phyloP scores from a whole-genome alignment of 257 asterid genomes.

The Mitragyna speciosa region DNA sequence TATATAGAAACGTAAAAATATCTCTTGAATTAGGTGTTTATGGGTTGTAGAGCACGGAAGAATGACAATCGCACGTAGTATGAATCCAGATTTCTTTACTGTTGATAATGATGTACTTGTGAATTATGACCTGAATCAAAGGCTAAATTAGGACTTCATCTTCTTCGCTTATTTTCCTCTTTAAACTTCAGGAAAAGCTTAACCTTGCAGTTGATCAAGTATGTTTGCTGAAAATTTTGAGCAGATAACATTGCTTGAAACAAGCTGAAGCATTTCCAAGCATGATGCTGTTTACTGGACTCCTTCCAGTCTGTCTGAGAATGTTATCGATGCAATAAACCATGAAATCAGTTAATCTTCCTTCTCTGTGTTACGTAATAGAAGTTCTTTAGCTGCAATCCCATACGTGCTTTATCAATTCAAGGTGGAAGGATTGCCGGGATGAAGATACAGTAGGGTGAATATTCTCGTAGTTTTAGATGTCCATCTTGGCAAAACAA shows the following conservation, averaged over 20 bases:
- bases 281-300: background rate
- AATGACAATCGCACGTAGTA: background rate
- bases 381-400: background rate
- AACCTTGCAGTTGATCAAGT: background rate
- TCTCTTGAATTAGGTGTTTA: background rate
- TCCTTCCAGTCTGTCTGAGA: background rate
- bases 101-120: background rate
- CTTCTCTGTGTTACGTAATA: background rate
- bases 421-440: background rate
- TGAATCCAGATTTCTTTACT: background rate
- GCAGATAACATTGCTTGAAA: background rate
- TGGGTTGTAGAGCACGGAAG: background rate
- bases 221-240: background rate
- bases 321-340: background rate
- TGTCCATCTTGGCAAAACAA: background rate
- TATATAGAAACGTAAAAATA: background rate
- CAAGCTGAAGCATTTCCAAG: background rate
- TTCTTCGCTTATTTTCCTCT: background rate
- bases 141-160: background rate
- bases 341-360: background rate
- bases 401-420: background rate
- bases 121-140: background rate
- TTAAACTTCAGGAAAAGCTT: background rate
- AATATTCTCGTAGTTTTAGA: background rate
- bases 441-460: background rate